Base-by-base conservation (phyloP, 495 filamentous ascomycete species). In the Neurospora sp. region DNA sequence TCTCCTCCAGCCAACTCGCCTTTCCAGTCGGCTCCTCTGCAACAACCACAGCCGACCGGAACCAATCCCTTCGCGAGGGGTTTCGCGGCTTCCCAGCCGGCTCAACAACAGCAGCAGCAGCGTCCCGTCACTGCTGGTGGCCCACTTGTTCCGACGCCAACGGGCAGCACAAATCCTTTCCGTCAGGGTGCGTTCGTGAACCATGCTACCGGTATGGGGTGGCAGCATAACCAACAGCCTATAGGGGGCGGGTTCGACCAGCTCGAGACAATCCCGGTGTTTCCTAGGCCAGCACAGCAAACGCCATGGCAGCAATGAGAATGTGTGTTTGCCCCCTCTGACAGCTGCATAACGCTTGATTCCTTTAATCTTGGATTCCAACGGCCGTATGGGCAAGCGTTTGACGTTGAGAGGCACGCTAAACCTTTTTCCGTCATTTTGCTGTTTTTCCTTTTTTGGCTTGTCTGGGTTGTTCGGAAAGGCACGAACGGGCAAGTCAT, bases 91-190 rank as follows among this genome's bases (percentile, higher is more conserved):
- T 78, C 77, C 1, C 83, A 78, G 38, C 77, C 80, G 1, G 77
- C 65, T 14, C 72, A 71, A 39, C 77, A 75, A 22, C 80, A 76
- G 12, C 73, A 76, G 20, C 77, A 77, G 40, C 79, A 78, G 35
- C 81, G 79, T 27, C 84, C 85, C 37, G 83, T 85, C 35, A 84
- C 87, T 3, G 83, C 82, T 69, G 79, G 79, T 18, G 81, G 75
- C 1, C 79, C 78, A 4, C 82, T 91, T 18, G 82, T 85, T 70
- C 83, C 86, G 20, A 89, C 91, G 73, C 88, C 90, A 4, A 97
- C 96, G 2, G 95, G 94, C 8, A 94, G 90, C 77, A 98, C 95
- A 18, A 98, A 98, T 79, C 95, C 95, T 2, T 98, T 98, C 88
- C 88, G 95, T 9, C 93, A 97, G 79, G 91, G 90, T 70, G 87